Conservation (phyloP, 2,329 filamentous ascomycete genomes). For the Ophiostoma ips region DNA sequence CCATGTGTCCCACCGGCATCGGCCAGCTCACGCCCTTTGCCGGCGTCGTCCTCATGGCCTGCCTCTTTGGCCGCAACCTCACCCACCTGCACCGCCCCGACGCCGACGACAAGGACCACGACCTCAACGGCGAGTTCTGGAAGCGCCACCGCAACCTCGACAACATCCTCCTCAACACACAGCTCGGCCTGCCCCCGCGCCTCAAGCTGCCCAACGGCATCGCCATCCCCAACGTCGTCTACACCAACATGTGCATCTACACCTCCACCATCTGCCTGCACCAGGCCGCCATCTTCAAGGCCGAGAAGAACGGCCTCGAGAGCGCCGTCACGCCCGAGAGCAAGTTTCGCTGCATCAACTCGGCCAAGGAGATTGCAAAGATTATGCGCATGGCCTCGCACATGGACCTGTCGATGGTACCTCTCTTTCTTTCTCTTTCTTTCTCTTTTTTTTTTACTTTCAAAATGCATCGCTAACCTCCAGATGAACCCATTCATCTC, state of each 20-base stretch:
- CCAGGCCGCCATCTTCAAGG: conserved; percentile 95
- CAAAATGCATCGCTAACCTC: not conserved
- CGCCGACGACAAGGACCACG: conserved; percentile 65
- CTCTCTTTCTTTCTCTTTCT: conserved; percentile 32
- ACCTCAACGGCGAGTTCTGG: conserved; percentile 92
- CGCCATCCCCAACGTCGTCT: conserved; percentile 70
- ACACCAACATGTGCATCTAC: conserved; percentile 93
- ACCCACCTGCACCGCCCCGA: conserved; percentile 82
- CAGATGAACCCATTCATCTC: conserved; percentile 93
- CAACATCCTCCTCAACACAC: conserved; percentile 77
- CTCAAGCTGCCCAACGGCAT: conserved; percentile 69
- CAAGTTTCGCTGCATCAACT: conserved; percentile 83
- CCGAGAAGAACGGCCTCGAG: conserved; percentile 73
- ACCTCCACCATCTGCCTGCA: conserved; percentile 96
- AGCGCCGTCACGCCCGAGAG: conserved; percentile 71
- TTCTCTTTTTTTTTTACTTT: not conserved
- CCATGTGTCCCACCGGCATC: conserved; percentile 57
- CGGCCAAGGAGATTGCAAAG: conserved; percentile 82
- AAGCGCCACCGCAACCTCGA: conserved; percentile 82
- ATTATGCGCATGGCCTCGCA: conserved; percentile 95
- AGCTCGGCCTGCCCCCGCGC: conserved; percentile 65
- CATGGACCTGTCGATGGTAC: conserved; percentile 54
- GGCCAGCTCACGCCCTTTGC: conserved; percentile 63
- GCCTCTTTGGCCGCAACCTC: conserved; percentile 79
- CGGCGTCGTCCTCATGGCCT: conserved; percentile 72